Percentiles rank a stretch among this genome's conserved stretches.
Evolutionary conservation across 768 basidiomycete genomes (phyloP).

Genomic region (Phlebiopsis gigantea): DNA sequence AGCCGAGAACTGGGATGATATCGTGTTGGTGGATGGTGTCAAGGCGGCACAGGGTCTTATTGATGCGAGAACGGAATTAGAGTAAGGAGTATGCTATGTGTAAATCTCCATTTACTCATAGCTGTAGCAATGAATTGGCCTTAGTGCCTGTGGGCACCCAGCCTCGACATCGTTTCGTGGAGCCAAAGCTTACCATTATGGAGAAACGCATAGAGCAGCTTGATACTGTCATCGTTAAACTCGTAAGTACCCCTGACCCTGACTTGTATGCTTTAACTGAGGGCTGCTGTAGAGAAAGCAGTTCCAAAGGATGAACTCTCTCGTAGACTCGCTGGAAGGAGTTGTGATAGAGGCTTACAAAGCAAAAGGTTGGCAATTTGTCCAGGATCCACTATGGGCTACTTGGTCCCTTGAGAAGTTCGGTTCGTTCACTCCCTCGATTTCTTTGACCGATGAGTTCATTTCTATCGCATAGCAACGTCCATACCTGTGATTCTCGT

Average conservation of each 20-base stretch:
- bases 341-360: slow-evolving; percentile 66
- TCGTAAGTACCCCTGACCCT: slow-evolving; percentile 37
- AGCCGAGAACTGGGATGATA: slow-evolving; percentile 76
- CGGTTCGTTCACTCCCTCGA: slow-evolving; percentile 36
- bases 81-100: slow-evolving; percentile 43
- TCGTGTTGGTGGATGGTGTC: slow-evolving; percentile 74
- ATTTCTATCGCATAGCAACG: slow-evolving; percentile 37
- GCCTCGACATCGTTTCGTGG: slow-evolving; percentile 55
- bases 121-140: slow-evolving; percentile 56
- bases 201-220: slow-evolving; percentile 58
- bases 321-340: slow-evolving; percentile 60
- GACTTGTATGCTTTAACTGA: background rate
- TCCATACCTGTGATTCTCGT: slow-evolving; percentile 50
- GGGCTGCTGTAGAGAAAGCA: slow-evolving; percentile 51
- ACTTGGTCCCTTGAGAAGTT: slow-evolving; percentile 82
- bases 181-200: slow-evolving; percentile 63
- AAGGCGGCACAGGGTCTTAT: slow-evolving; percentile 68
- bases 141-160: slow-evolving; percentile 43
- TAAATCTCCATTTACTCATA: background rate
- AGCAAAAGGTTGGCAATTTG: slow-evolving; percentile 69
- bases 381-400: slow-evolving; percentile 69
- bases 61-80: slow-evolving; percentile 78
- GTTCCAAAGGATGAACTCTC: slow-evolving; percentile 58
- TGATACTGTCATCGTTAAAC: slow-evolving; percentile 52
- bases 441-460: background rate